Evolutionary conservation across 1,284 basidiomycete genomes (phyloP), one percentile per base, ranked within the genome.

Genomic region (Taiwanofungus camphoratus): DNA sequence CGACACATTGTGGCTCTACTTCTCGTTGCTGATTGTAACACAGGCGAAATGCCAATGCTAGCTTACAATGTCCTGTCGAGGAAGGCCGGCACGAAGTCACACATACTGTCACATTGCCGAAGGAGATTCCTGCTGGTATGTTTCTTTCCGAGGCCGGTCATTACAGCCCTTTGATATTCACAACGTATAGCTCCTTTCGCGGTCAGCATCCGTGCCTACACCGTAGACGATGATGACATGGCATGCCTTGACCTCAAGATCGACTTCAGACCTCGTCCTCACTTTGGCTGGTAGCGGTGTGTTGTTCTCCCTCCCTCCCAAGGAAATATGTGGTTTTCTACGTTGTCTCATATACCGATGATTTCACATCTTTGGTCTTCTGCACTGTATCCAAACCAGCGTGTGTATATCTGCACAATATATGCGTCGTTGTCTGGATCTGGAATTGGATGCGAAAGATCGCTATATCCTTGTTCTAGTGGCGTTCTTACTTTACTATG

Each of bases 71-170:
- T 58, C 91, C 91, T 2, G 82, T 96, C 20, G 51, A 85, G 44
- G 62, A 73, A 36, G 92, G 89, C 4, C 47, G 68, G 0, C 84
- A 96, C 63, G 66, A 59, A 8, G 79, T 96, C 36, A 66, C 67
- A 8, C 91, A 96, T 57, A 89, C 81, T 0, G 91, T 95, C 40
- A 71, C 75, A 7, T 70, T 96, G 11, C 93, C 93, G 9, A 86
- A 75, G 55, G 91, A 96, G 68, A 93, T 97, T 44, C 93, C 93
- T 2, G 74, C 69, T 63, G 91, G 92, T 90, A 48, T 44, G 78
- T 60, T 12, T 32, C 13, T 37, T 40, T 7, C 46, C 42, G 21
- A 15, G 22, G 31, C 22, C 37, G 15, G 5, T 19, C 20, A 15
- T 23, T 44, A 36, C 39, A 46, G 57, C 33, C 18, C 4, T 34